phyloP scores from a whole-genome alignment of 108 stramenopile genomes.

The Nannochloropsis oceanica region DNA sequence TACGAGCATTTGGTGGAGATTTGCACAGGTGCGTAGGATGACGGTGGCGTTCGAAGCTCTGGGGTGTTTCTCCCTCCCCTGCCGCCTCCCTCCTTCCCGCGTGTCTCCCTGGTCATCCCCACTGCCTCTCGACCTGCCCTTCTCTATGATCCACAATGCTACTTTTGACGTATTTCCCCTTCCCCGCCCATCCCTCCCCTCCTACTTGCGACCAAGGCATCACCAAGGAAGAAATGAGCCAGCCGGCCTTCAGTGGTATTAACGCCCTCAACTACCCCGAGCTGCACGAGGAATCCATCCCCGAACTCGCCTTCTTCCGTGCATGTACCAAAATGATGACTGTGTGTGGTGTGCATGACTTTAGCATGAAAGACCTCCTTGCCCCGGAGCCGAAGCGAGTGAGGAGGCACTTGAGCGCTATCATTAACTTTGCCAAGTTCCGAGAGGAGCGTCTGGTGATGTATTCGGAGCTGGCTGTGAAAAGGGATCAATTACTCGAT shows the following conservation, averaged over 20 bases:
- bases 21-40: conserved; percentile 1
- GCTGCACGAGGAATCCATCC: conserved; percentile 60
- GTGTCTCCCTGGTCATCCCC: too few relatives aligned
- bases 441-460: conserved; percentile 64
- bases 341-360: conserved; percentile 66
- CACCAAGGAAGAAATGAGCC: conserved; percentile 34
- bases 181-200: too few relatives aligned
- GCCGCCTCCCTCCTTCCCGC: too few relatives aligned
- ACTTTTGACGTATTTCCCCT: too few relatives aligned
- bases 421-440: conserved; percentile 85
- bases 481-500: conserved; percentile 22
- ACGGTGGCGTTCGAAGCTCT: too few relatives aligned
- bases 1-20: conserved; percentile 33
- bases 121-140: too few relatives aligned
- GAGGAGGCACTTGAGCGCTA: conserved; percentile 66
- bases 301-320: conserved; percentile 62
- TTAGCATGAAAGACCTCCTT: conserved; percentile 66
- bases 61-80: too few relatives aligned
- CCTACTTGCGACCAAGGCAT: neutral
- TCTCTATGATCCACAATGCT: too few relatives aligned
- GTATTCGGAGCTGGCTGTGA: conserved; percentile 46
- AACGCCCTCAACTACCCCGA: conserved; percentile 48
- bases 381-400: conserved; percentile 53
- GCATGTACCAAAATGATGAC: conserved; percentile 58
- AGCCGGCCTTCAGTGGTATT: conserved; percentile 34